These are phyloP conservation scores for Aspergillus nanangensis DNA, from an alignment of 495 filamentous ascomycete species.

Conservation along the genomic window DNA sequence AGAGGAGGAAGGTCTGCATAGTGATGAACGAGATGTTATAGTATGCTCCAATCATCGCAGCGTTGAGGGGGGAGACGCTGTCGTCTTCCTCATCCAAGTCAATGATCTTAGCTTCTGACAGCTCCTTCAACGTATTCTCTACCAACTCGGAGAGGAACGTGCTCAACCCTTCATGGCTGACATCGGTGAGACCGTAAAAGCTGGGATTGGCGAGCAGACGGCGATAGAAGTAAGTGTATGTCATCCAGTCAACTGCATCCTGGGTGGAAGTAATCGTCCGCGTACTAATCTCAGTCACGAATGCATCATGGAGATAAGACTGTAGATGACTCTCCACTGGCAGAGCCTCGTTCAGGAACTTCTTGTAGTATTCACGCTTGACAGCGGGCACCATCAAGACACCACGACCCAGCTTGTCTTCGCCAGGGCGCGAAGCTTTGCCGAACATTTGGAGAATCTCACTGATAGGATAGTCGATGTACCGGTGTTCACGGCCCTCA, in stretches of 20 bases:
- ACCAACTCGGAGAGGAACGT: slow-evolving; percentile 94
- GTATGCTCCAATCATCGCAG: slow-evolving; percentile 96
- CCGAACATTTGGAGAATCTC: slow-evolving; percentile 99
- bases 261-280: slow-evolving; percentile 91
- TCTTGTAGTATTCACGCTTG: slow-evolving; percentile 96
- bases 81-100: slow-evolving; percentile 97
- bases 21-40: slow-evolving; percentile 99
- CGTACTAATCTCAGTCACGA: slow-evolving; percentile 94
- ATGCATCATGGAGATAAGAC: slow-evolving; percentile 87
- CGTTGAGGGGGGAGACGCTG: slow-evolving; percentile 81
- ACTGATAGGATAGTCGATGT: slow-evolving; percentile 92
- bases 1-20: slow-evolving; percentile 99
- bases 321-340: slow-evolving; percentile 95
- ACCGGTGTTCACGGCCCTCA: slow-evolving; percentile 93
- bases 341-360: slow-evolving; percentile 94
- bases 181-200: slow-evolving; percentile 88
- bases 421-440: slow-evolving; percentile 72
- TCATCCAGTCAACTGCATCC: slow-evolving; percentile 97
- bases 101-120: slow-evolving; percentile 91
- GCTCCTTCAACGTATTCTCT: slow-evolving; percentile 85
- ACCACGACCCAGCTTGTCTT: slow-evolving; percentile 79
- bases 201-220: slow-evolving; percentile 95
- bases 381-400: slow-evolving; percentile 92
- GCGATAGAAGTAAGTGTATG: slow-evolving; percentile 98
- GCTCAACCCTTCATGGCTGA: slow-evolving; percentile 88